phyloP scores from a whole-genome alignment of 2,329 filamentous ascomycete species.

The Metarhizium anisopliae region DNA sequence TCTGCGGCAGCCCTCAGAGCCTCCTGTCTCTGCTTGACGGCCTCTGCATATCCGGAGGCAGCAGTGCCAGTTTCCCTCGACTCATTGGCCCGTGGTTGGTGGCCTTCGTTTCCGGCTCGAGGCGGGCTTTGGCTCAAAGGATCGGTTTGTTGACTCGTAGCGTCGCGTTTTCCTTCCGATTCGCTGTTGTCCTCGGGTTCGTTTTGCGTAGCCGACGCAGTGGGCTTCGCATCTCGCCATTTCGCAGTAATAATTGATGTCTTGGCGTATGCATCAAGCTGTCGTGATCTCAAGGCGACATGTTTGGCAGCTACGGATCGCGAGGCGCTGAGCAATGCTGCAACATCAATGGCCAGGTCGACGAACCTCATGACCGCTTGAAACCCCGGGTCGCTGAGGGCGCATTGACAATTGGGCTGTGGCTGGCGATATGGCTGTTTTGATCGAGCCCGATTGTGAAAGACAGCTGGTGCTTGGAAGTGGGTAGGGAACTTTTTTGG shows the following conservation, averaged over 20 bases:
- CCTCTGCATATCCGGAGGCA: constrained; percentile 1
- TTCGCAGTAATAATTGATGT: constrained; percentile 34
- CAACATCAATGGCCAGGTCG: constrained; percentile 59
- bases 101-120: not conserved
- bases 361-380: constrained; percentile 45
- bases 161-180: not conserved
- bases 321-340: constrained; percentile 61
- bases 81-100: not conserved
- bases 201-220: not conserved
- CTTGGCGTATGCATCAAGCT: constrained; percentile 41
- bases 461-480: not conserved
- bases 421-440: not conserved
- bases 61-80: not conserved
- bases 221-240: constrained; percentile 16
- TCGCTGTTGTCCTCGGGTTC: not conserved
- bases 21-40: constrained; percentile 6
- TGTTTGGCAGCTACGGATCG: constrained; percentile 58
- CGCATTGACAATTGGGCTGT: constrained; percentile 13
- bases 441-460: not conserved
- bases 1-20: constrained; percentile 9
- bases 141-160: not conserved
- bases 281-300: constrained; percentile 45
- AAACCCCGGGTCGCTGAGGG: constrained; percentile 13
- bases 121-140: not conserved
- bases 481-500: not conserved